phyloP scores from a whole-genome alignment of 2,329 filamentous ascomycete genomes.

The Talaromyces sp. region DNA sequence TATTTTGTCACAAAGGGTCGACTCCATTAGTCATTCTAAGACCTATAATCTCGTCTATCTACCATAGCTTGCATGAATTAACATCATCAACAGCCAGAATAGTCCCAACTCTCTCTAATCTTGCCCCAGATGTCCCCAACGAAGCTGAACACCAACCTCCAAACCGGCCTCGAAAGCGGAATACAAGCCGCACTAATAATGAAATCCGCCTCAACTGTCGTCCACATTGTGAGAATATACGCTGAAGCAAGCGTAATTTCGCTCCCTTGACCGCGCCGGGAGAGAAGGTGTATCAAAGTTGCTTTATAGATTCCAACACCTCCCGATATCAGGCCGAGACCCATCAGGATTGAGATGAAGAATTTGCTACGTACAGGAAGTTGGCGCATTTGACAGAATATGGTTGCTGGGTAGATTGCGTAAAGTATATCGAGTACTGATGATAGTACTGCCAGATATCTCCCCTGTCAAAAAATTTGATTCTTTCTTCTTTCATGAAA shows the following conservation, averaged over 20 bases:
- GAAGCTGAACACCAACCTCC: neutral
- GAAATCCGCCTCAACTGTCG: neutral
- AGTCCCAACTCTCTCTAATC: neutral
- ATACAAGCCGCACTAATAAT: slow-evolving; percentile 6
- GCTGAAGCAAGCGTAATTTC: neutral
- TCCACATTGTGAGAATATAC: slow-evolving; percentile 5
- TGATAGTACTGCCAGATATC: neutral
- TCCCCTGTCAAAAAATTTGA: too few relatives aligned
- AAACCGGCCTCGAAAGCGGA: slow-evolving; percentile 8
- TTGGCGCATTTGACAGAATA: slow-evolving; percentile 5
- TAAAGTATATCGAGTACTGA: neutral
- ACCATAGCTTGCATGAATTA: too few relatives aligned
- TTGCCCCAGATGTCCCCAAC: neutral
- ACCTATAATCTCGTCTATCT: too few relatives aligned
- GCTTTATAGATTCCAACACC: slow-evolving; percentile 3
- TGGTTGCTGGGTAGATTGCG: slow-evolving; percentile 11
- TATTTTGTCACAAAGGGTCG: too few relatives aligned
- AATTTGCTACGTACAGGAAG: neutral
- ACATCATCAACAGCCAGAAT: neutral
- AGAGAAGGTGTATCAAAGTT: neutral
- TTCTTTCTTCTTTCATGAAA: too few relatives aligned
- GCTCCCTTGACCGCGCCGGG: neutral
- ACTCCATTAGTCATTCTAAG: too few relatives aligned
- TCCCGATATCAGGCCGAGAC: slow-evolving; percentile 5
- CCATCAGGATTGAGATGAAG: slow-evolving; percentile 1